These are phyloP conservation scores for Tylopilus sp. DNA, from an alignment of 768 basidiomycete species.

Conservation along the genomic window DNA sequence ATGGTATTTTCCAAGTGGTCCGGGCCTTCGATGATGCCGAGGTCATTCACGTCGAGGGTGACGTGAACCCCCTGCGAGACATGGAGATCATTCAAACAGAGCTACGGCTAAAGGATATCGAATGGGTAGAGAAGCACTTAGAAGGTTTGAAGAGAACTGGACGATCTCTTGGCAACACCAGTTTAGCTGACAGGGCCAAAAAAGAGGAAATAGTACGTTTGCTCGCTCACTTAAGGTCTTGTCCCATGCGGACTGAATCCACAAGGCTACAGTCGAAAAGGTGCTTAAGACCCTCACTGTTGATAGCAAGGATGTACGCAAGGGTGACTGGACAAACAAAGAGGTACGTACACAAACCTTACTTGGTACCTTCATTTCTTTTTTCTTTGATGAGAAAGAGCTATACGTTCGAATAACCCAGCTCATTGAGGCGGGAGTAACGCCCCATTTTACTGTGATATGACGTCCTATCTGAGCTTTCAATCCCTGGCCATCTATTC, in stretches of 20 bases:
- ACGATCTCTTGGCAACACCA: conserved; percentile 66
- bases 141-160: conserved; percentile 73
- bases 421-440: conserved; percentile 96
- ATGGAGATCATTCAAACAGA: conserved; percentile 98
- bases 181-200: conserved; percentile 89
- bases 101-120: conserved; percentile 93
- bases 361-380: conserved; percentile 2
- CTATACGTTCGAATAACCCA: conserved; percentile 82
- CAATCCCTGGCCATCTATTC: neutral
- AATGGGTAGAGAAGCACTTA: conserved; percentile 94
- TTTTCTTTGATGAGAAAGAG: conserved; percentile 70
- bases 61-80: conserved; percentile 92
- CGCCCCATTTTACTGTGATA: conserved; percentile 78
- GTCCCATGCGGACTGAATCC: conserved; percentile 13
- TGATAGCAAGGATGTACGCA: conserved; percentile 87
- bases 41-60: conserved; percentile 98
- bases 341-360: conserved; percentile 58
- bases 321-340: conserved; percentile 93
- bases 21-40: conserved; percentile 99
- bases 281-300: conserved; percentile 72
- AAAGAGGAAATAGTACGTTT: conserved; percentile 89
- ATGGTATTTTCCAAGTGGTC: conserved; percentile 98
- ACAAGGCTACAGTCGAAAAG: conserved; percentile 81
- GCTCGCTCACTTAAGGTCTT: neutral
- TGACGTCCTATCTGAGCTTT: conserved; percentile 43